phyloP scores from a whole-genome alignment of 768 basidiomycete species.

The Hygrophorus russula region DNA sequence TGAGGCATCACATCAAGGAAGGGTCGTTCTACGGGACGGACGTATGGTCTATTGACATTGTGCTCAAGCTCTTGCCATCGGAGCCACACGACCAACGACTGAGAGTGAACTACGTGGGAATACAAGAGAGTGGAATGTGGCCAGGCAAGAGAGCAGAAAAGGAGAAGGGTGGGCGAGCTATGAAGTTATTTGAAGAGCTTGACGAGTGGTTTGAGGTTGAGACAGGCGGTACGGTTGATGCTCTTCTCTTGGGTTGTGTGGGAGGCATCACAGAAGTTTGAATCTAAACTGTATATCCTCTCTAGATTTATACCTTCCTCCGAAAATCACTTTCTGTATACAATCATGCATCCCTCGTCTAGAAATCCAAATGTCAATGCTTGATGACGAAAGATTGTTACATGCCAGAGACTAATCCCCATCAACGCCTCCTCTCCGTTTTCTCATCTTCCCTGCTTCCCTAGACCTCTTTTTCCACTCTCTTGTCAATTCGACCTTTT shows the following conservation, averaged over 20 bases:
- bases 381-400: background rate
- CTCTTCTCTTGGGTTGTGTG: constrained; percentile 57
- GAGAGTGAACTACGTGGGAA: constrained; percentile 64
- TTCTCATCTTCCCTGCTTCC: constrained; percentile 59
- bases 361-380: too few species aligned
- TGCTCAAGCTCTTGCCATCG: constrained; percentile 40
- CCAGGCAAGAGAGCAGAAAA: constrained; percentile 50
- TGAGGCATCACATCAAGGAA: constrained; percentile 86
- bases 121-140: constrained; percentile 82
- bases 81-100: constrained; percentile 23
- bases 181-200: constrained; percentile 63
- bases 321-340: too few species aligned
- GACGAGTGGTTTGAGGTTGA: constrained; percentile 65
- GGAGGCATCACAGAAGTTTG: constrained; percentile 42
- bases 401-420: constrained; percentile 10
- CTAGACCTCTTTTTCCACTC: constrained; percentile 72
- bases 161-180: constrained; percentile 44
- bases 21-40: constrained; percentile 77
- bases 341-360: too few species aligned
- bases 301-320: too few species aligned
- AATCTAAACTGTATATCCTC: background rate
- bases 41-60: constrained; percentile 62
- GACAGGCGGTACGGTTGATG: constrained; percentile 56
- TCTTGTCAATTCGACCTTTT: constrained; percentile 52
- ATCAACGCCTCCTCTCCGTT: constrained; percentile 30